Conservation (phyloP, 2,329 filamentous ascomycete species). For the Colletotrichum sojae region DNA sequence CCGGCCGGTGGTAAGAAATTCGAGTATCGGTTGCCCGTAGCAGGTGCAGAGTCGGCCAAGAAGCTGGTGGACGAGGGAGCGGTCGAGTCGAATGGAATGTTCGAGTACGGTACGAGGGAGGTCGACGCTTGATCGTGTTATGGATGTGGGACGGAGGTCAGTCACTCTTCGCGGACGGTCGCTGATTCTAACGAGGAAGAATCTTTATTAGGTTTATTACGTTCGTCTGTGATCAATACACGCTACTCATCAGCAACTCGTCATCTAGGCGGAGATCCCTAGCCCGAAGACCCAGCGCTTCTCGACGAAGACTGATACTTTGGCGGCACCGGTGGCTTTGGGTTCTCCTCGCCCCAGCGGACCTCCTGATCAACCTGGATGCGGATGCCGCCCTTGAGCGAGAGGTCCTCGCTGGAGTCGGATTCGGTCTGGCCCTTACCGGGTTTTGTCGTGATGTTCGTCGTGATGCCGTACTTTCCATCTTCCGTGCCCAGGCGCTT, state of each 20-base stretch:
- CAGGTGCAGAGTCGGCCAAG: conserved; percentile 48
- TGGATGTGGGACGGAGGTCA: neutral
- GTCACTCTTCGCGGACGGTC: conserved; percentile 5
- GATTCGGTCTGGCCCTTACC: conserved; percentile 9
- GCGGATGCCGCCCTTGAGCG: conserved; percentile 28
- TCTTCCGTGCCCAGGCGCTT: conserved; percentile 29
- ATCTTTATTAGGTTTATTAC: conserved; percentile 12
- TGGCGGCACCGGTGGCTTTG: conserved; percentile 2
- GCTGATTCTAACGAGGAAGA: conserved; percentile 22
- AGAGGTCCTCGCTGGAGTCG: conserved; percentile 20
- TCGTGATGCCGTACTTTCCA: conserved; percentile 26
- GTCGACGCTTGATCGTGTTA: conserved; percentile 22
- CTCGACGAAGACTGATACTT: conserved; percentile 25
- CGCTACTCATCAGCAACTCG: conserved; percentile 18
- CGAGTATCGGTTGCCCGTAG: conserved; percentile 52
- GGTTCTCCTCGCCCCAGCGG: conserved; percentile 21
- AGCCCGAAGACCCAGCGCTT: conserved; percentile 14
- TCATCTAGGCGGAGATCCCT: conserved; percentile 13
- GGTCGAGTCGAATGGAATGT: conserved; percentile 51
- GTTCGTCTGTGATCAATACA: conserved; percentile 8
- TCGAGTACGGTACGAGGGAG: conserved; percentile 39
- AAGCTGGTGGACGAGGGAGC: conserved; percentile 51
- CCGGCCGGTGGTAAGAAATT: conserved; percentile 39
- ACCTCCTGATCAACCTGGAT: conserved; percentile 33
- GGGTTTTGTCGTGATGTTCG: conserved; percentile 14